These are phyloP conservation scores for Polyporus tsugae DNA, from an alignment of 1,284 basidiomycete genomes.

Conservation along the genomic window DNA sequence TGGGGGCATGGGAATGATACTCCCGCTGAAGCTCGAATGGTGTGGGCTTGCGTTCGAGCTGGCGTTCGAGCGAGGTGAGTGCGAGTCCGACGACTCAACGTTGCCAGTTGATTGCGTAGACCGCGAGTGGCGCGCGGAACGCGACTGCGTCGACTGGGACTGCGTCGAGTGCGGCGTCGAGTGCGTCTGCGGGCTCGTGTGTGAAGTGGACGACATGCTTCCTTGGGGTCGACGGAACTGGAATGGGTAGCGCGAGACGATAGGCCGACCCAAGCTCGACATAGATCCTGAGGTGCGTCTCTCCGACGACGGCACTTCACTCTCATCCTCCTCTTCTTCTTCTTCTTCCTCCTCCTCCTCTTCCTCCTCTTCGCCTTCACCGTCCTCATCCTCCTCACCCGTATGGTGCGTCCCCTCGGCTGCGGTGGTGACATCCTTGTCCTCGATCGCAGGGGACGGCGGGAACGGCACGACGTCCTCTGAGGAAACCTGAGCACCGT, in stretches of 20 bases:
- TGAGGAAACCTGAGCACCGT: constrained; percentile 63
- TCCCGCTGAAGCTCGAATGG: constrained; percentile 41
- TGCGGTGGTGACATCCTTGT: constrained; percentile 36
- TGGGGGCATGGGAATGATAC: constrained; percentile 75
- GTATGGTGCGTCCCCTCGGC: constrained; percentile 38
- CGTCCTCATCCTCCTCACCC: constrained; percentile 38
- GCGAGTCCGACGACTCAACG: constrained; percentile 62
- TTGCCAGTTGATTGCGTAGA: constrained; percentile 67
- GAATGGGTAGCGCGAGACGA: constrained; percentile 75
- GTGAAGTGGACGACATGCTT: constrained; percentile 51
- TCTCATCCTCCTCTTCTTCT: constrained; percentile 51
- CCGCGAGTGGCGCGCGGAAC: constrained; percentile 52
- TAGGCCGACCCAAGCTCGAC: constrained; percentile 81
- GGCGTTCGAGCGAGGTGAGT: constrained; percentile 50
- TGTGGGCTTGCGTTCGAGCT: constrained; percentile 46
- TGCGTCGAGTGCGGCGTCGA: constrained; percentile 51
- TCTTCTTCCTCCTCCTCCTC: constrained; percentile 49
- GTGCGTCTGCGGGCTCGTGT: constrained; percentile 44
- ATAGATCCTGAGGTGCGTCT: constrained; percentile 76
- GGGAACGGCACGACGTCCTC: constrained; percentile 76
- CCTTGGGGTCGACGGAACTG: constrained; percentile 62
- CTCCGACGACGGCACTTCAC: constrained; percentile 56
- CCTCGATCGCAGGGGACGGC: constrained; percentile 55
- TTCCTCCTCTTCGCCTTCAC: constrained; percentile 40
- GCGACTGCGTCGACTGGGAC: constrained; percentile 50